Base-by-base conservation (phyloP, 768 basidiomycete species). In the Pholiota conissans region DNA sequence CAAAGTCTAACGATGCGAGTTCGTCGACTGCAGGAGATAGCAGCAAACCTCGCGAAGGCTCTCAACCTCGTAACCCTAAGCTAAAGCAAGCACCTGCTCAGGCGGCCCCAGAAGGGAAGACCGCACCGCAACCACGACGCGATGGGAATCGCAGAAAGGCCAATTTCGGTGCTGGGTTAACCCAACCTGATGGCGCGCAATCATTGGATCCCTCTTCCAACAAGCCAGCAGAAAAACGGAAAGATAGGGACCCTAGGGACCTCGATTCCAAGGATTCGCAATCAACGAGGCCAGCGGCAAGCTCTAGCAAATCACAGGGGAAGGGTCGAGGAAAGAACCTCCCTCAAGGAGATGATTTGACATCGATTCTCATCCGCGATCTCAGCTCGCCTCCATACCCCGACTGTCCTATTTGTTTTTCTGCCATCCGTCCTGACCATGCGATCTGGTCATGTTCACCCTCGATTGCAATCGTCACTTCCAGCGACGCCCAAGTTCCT, bases 371-470 rank as follows among this genome's bases (percentile, higher is more conserved):
- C 55, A 89, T 80, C 16, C 81, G 80, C 24, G 79, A 80, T 5
- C 77, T 95, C 27, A 82, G 84, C 60, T 83, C 82, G 0, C 81
- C 87, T 0, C 91, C 93, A 2, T 90, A 84, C 60, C 81, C 84
- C 0, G 91, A 93, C 65, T 93, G 91, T 63, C 76, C 85, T 18
- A 95, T 89, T 62, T 98, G 96, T 69, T 95, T 95, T 71, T 84
- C 82, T 30, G 61, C 86, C 0, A 86, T 98, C 39, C 82, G 85
- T 30, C 93, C 93, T 2, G 82, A 83, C 3, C 87, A 96, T 55
- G 80, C 84, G 3, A 92, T 87, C 0, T 95, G 94, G 91, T 94
- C 91, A 0, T 98, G 96, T 70, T 86, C 88, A 8, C 86, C 89
- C 2, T 78, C 82, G 0, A 77, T 77, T n/a, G 75, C 80, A 1